Conservation (phyloP, 495 filamentous ascomycete genomes). For the Daldinia vernicosa region DNA sequence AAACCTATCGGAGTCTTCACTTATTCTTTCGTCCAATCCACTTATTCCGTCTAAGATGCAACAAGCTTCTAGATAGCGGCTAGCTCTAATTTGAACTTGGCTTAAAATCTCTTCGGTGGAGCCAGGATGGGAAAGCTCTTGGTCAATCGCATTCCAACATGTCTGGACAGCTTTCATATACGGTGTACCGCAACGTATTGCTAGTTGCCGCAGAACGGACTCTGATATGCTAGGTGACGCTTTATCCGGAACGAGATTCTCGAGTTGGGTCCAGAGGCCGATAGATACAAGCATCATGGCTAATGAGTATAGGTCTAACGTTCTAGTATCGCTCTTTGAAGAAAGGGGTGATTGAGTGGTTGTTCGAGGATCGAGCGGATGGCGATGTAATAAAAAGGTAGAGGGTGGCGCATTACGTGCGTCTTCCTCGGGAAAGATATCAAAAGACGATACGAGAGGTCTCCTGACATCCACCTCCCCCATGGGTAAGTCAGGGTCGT, state of each 20-base stretch:
- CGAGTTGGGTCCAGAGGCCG: constrained; percentile 85
- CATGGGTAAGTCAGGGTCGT: constrained; percentile 50
- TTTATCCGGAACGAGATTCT: constrained; percentile 61
- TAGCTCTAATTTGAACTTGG: constrained; percentile 52
- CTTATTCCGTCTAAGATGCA: constrained; percentile 61
- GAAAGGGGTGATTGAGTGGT: constrained; percentile 61
- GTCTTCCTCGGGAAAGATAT: constrained; percentile 77
- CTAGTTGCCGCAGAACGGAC: constrained; percentile 66
- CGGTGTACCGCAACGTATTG: constrained; percentile 74
- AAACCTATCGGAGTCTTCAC: constrained; percentile 48
- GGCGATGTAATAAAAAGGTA: constrained; percentile 70
- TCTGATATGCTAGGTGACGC: constrained; percentile 50
- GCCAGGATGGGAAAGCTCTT: constrained; percentile 59
- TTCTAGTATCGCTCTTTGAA: constrained; percentile 59
- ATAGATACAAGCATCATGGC: constrained; percentile 86
- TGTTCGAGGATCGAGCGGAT: constrained; percentile 75
- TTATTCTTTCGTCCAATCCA: constrained; percentile 56
- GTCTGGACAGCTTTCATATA: constrained; percentile 85
- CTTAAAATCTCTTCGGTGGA: constrained; percentile 54
- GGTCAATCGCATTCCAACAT: constrained; percentile 80
- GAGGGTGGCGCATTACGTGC: constrained; percentile 49
- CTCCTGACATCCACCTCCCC: constrained; percentile 71
- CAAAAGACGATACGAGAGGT: constrained; percentile 82
- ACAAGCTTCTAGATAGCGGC: constrained; percentile 59
- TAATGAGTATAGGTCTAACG: constrained; percentile 85